These are phyloP conservation scores for Sporothrix variecibatus DNA, from an alignment of 2,329 filamentous ascomycete genomes.

Conservation along the genomic window DNA sequence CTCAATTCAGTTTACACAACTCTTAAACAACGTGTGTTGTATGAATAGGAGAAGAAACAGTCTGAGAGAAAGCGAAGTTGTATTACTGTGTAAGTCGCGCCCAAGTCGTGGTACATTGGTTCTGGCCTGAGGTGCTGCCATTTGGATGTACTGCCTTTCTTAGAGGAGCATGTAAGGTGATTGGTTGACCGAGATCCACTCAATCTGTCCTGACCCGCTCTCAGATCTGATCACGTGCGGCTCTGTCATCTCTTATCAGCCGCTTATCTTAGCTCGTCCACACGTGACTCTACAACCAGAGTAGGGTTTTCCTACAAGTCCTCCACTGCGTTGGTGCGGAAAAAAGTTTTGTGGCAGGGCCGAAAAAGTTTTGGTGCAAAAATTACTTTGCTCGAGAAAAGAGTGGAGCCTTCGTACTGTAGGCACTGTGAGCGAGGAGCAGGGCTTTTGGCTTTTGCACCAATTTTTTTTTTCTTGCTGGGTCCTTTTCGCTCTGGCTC, in stretches of 20 bases:
- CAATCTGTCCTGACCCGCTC: background rate
- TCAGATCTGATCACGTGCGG: background rate
- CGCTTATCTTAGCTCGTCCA: background rate
- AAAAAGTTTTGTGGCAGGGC: slow-evolving; percentile 25
- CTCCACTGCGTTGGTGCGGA: slow-evolving; percentile 15
- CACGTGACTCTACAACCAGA: background rate
- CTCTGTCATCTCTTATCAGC: background rate
- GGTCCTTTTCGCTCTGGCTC: background rate
- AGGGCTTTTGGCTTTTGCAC: slow-evolving; percentile 9
- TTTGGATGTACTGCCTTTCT: background rate
- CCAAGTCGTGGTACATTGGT: background rate
- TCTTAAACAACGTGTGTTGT: no score
- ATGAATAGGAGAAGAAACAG: no score
- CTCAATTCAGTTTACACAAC: no score
- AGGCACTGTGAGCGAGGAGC: background rate
- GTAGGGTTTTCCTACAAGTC: background rate
- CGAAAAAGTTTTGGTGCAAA: slow-evolving; percentile 17
- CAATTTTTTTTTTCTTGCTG: slow-evolving; percentile 18
- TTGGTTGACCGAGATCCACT: background rate
- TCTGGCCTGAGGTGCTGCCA: background rate
- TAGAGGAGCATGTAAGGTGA: slow-evolving; percentile 8
- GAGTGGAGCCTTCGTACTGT: background rate
- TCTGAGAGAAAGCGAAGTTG: background rate
- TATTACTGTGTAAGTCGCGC: background rate
- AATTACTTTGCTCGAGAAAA: background rate